Evolutionary conservation across 306 rosid species (phyloP).

Genomic region (Ziziphus jujuba): DNA sequence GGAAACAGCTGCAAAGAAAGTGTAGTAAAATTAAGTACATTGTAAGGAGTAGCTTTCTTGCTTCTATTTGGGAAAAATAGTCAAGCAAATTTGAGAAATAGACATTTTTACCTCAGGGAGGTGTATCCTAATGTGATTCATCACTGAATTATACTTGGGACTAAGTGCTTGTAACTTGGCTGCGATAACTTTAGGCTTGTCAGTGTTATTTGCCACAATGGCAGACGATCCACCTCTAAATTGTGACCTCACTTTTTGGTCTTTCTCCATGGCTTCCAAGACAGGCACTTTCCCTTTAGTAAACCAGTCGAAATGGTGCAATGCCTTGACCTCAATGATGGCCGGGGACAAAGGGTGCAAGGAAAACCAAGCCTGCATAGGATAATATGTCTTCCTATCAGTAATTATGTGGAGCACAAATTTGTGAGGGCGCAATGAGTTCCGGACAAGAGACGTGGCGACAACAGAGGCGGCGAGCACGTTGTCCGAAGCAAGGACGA

Average conservation of each 20-base stretch:
- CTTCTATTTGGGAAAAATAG: background rate
- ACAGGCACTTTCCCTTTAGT: constrained; percentile 95
- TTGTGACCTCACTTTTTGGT: constrained; percentile 76
- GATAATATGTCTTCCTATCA: constrained; percentile 84
- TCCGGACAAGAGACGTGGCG: constrained; percentile 77
- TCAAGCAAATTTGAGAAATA: background rate
- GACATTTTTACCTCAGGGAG: constrained; percentile 81
- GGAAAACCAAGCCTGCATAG: constrained; percentile 99
- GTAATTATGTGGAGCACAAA: constrained; percentile 90
- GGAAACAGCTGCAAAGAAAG: constrained; percentile 75
- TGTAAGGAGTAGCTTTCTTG: background rate
- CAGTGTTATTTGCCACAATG: constrained; percentile 74
- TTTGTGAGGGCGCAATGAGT: constrained; percentile 59
- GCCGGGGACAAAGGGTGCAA: constrained; percentile 84
- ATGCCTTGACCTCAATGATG: constrained; percentile 90
- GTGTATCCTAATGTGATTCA: constrained; percentile 95
- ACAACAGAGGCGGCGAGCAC: constrained; percentile 92
- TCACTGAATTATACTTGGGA: constrained; percentile 95
- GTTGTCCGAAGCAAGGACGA: constrained; percentile 93
- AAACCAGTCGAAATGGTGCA: constrained; percentile 98
- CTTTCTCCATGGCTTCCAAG: constrained; percentile 98
- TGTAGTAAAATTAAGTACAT: constrained; percentile 23
- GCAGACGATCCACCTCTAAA: constrained; percentile 96
- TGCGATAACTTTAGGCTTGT: constrained; percentile 80
- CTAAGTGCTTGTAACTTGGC: constrained; percentile 95